These are phyloP conservation scores for Spongiforma sp. DNA, from an alignment of 1,284 basidiomycete species.

Conservation along the genomic window DNA sequence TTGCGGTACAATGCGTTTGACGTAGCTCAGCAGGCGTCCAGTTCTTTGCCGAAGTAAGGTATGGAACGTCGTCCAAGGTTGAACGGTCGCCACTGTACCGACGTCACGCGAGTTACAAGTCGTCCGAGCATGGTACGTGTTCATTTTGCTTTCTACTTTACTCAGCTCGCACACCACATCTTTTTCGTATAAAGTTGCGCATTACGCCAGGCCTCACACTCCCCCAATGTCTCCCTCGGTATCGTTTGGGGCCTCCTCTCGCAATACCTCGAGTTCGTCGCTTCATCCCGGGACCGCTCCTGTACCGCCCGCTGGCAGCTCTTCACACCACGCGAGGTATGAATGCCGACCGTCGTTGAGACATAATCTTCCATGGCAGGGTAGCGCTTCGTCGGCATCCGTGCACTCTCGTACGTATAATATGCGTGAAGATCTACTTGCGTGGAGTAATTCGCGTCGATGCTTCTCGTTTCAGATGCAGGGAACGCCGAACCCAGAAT, in stretches of 20 bases:
- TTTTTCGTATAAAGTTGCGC: slow-evolving; percentile 31
- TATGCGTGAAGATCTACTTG: too few species aligned
- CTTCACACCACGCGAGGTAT: slow-evolving; percentile 35
- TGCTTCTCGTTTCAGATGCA: slow-evolving; percentile 20
- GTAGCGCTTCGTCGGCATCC: slow-evolving; percentile 42
- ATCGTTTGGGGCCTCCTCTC: slow-evolving; percentile 45
- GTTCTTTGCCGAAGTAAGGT: slow-evolving; percentile 30
- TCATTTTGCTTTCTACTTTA: not conserved
- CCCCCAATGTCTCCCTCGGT: slow-evolving; percentile 37
- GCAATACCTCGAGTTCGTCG: slow-evolving; percentile 54
- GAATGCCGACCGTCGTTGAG: slow-evolving; percentile 46
- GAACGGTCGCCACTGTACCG: slow-evolving; percentile 37
- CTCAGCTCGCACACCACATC: slow-evolving; percentile 3
- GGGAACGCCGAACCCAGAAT: slow-evolving; percentile 31
- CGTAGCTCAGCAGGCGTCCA: slow-evolving; percentile 10
- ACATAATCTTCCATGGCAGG: slow-evolving; percentile 50
- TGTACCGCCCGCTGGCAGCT: slow-evolving; percentile 34
- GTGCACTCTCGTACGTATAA: slow-evolving; percentile 36
- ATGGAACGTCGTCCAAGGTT: slow-evolving; percentile 31
- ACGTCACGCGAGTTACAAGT: slow-evolving; percentile 41
- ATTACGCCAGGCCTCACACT: slow-evolving; percentile 34
- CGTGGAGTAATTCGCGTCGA: too few species aligned
- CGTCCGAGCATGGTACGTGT: slow-evolving; percentile 38
- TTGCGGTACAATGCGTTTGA: slow-evolving; percentile 37
- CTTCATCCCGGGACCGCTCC: slow-evolving; percentile 40